Base-by-base conservation (phyloP, 331 rosid genomes). In the Pyrus hybrid region DNA sequence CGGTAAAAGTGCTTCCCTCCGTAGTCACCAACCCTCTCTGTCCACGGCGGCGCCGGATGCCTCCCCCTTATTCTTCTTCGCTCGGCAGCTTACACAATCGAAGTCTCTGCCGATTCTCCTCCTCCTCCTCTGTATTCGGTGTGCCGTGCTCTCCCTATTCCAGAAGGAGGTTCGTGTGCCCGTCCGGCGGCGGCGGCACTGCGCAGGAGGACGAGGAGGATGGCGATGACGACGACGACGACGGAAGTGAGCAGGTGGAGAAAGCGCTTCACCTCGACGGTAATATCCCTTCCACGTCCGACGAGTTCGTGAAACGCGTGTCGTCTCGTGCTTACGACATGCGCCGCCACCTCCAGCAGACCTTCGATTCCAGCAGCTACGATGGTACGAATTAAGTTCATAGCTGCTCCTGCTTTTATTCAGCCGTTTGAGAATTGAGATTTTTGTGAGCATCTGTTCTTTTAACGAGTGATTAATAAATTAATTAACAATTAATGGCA, bases 321-420 rank as follows among this genome's bases (percentile, higher is more conserved):
- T 95, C 99, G 18, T 95, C 99, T 1, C 99, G 97, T 62, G 99
- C 99, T 68, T 95, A 95, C 79, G 97, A 88, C 72, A 90, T 95
- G 90, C 91, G 97, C 7, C 85, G 97, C 76, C 88, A 92, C 58
- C 97, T 95, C 51, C 93, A 92, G 49, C 97, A 95, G 76, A 74
- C 90, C 23, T 82, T 90, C 54, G 97, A 95, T 75, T 73, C 86
- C 83, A 85, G 97, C 87, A 90, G 97, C 88, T 95, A 95, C 54
- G 99, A 95, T 33, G 98, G 96, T 93, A 79, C 5, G 28, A 28
- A 4, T 17, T 18, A 8, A 51, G 21, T 51, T 51, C 57, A 51
- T 2, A 7, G 57, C 57, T 51, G 57, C 57, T 17, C 57, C 57
- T 51, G 57, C 57, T 51, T 51, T 17, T 51, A 51, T 51, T 47